Conservation (phyloP, 108 stramenopile species). For the Poteriospumella lacustris region DNA sequence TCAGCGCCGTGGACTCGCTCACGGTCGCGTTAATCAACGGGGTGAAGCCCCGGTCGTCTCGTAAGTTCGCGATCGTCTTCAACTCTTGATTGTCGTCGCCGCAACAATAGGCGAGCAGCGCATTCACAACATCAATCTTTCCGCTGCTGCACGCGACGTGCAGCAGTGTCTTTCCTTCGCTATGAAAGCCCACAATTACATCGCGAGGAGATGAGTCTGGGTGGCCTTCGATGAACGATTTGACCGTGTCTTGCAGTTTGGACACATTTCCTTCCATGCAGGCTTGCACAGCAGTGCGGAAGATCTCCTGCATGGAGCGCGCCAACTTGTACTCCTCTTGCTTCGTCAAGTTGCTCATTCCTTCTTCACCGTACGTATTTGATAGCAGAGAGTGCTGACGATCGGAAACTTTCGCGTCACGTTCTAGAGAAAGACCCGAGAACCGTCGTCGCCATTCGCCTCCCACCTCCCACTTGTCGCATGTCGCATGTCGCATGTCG, state of each 20-base stretch:
- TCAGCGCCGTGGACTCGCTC: constrained; percentile 12
- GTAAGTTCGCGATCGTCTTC: no score
- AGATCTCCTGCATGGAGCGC: not conserved
- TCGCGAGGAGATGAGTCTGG: not conserved
- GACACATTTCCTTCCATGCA: not conserved
- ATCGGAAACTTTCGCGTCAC: no score
- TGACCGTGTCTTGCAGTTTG: not conserved
- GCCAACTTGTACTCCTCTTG: not conserved
- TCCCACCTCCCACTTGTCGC: no score
- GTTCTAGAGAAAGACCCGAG: no score
- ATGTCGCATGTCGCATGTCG: no score
- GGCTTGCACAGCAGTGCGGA: not conserved
- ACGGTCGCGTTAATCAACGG: constrained; percentile 17
- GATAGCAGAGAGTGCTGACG: no score
- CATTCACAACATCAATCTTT: not conserved
- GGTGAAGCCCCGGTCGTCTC: not conserved
- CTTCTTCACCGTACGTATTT: no score
- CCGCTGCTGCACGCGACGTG: not conserved
- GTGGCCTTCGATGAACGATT: not conserved
- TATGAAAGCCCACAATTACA: constrained; percentile 17
- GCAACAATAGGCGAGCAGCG: not conserved
- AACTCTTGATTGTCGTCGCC: no score
- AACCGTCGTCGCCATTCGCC: no score
- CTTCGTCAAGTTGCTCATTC: no score
- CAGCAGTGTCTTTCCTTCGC: constrained; percentile 22